phyloP scores from a whole-genome alignment of 2,329 filamentous ascomycete species.

The Akanthomyces uredinophilus region DNA sequence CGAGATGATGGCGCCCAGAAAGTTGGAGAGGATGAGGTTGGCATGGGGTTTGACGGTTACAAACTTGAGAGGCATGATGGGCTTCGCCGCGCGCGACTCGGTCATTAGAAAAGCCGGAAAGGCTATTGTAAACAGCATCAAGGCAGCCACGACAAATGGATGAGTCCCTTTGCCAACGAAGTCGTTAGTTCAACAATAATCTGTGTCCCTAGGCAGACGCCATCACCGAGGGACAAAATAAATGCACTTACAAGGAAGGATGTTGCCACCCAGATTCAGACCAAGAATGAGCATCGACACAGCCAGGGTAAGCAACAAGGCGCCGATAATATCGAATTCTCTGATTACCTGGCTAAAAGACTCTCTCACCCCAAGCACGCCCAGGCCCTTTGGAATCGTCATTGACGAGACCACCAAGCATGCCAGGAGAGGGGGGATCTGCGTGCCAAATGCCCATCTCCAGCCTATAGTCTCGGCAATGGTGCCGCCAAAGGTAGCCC shows the following conservation, averaged over 20 bases:
- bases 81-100: conserved; percentile 45
- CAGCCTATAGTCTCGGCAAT: conserved; percentile 67
- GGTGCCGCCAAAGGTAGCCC: conserved; percentile 64
- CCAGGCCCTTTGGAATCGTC: conserved; percentile 49
- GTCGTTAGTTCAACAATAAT: conserved; percentile 3
- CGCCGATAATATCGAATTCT: conserved; percentile 54
- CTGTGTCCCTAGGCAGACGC: background rate
- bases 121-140: conserved; percentile 41
- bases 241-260: conserved; percentile 46
- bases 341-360: conserved; percentile 44
- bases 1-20: conserved; percentile 44
- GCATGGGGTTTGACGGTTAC: conserved; percentile 45
- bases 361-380: conserved; percentile 39
- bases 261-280: conserved; percentile 58
- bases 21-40: conserved; percentile 54
- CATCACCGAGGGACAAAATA: background rate
- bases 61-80: conserved; percentile 56
- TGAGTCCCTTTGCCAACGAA: conserved; percentile 43
- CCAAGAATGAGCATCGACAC: conserved; percentile 56
- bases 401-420: conserved; percentile 40
- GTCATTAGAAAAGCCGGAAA: conserved; percentile 49
- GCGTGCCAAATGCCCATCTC: conserved; percentile 66
- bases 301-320: conserved; percentile 45
- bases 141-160: conserved; percentile 49
- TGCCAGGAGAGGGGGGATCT: conserved; percentile 47